phyloP scores from a whole-genome alignment of 345 rosid species.

The Leavenworthia alabamica region DNA sequence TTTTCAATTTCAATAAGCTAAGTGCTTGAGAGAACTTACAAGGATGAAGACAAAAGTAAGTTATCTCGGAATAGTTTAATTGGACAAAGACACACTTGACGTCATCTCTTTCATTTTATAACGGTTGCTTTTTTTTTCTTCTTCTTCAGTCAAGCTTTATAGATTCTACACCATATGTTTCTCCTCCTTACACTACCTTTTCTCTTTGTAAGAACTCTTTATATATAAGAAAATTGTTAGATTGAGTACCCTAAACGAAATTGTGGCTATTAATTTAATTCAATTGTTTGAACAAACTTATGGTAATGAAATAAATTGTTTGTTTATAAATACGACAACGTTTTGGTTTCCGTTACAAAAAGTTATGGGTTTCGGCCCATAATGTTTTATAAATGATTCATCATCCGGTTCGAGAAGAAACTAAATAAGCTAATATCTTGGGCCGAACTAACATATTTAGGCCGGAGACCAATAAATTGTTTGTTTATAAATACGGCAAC shows the following conservation, averaged over 20 bases:
- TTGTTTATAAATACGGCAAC: neutral
- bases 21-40: slow-evolving; percentile 28
- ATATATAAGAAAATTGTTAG: neutral
- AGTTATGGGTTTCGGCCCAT: neutral
- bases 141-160: neutral
- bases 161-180: slow-evolving; percentile 3
- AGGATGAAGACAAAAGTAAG: slow-evolving; percentile 8
- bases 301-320: neutral
- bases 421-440: too few species aligned
- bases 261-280: too few species aligned
- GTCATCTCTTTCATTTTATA: slow-evolving; percentile 9
- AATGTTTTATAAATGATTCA: too few species aligned
- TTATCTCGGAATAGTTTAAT: neutral
- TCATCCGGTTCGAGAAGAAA: too few species aligned
- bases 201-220: neutral
- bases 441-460: too few species aligned
- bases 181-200: neutral
- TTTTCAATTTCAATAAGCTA: slow-evolving; percentile 14
- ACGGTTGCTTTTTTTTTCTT: slow-evolving; percentile 9
- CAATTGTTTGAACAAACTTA: neutral
- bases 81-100: slow-evolving; percentile 19
- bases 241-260: too few species aligned
- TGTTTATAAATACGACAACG: neutral
- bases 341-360: neutral
- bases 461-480: neutral